Base-by-base conservation (phyloP, 768 basidiomycete genomes). In the Clitopilus hobsonii region DNA sequence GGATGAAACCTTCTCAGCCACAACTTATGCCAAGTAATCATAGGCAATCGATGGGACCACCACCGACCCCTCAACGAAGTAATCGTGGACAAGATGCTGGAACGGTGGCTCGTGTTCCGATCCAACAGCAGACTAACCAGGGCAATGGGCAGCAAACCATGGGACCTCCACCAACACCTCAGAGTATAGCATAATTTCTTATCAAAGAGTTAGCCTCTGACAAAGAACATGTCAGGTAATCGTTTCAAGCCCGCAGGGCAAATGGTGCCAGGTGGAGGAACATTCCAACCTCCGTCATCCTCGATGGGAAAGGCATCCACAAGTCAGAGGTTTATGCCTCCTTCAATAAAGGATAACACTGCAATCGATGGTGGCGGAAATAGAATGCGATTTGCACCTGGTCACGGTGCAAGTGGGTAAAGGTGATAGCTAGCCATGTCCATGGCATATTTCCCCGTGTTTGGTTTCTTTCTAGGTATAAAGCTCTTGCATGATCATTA, bases 361-460 rank as follows among this genome's bases (percentile, higher is more conserved):
- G 60, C 70, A 23, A 56, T 64, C n/a, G 57, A 63, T 58, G 67
- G 70, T 20, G 65, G 70, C 38, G 71, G 69, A 52, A 84, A 87
- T 56, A 75, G 84, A 61, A 71, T 73, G 57, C 80, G 83, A 38
- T 87, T 87, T 64, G 63, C 79, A 30, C 74, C 68, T 54, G 52
- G 56, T 18, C 48, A n/a, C n/a, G n/a, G 52, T 52, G 63, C 64
- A 51, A 41, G 53, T 23, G 29, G 47, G n/a, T 38, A 56, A 52
- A 55, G 56, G 53, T 52, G 49, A 48, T 61, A 56, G 18, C 11
- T 16, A 20, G 22, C 41, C 41, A 20, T n/a, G n/a, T n/a, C n/a
- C n/a, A n/a, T n/a, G n/a, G n/a, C n/a, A n/a, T n/a, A n/a, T n/a
- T n/a, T n/a, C n/a, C n/a, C n/a, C n/a, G n/a, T n/a, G n/a, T n/a